Evolutionary conservation across 768 basidiomycete genomes (phyloP).

Genomic region (Trametes sanguinea): DNA sequence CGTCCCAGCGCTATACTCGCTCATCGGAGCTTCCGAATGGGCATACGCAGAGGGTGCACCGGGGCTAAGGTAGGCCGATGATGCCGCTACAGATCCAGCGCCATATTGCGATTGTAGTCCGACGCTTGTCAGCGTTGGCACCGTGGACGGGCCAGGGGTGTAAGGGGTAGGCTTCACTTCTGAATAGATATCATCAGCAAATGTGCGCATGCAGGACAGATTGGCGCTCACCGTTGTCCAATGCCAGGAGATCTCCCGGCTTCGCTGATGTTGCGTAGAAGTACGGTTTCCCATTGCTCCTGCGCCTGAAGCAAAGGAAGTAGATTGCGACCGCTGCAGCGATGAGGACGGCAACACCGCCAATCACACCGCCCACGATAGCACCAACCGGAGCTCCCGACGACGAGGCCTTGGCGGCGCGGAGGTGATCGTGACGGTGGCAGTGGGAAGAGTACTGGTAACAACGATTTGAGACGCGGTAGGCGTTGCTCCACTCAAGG

Average conservation of each 20-base stretch:
- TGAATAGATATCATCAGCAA: background rate
- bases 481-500: conserved; percentile 1
- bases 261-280: conserved; percentile 12
- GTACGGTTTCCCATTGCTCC: conserved; percentile 11
- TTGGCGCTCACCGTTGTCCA: background rate
- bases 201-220: background rate
- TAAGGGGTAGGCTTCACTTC: conserved; percentile 16
- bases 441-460: conserved; percentile 3
- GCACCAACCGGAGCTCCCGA: conserved; percentile 15
- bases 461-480: conserved; percentile 7
- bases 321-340: conserved; percentile 7
- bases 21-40: conserved; percentile 15
- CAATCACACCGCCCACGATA: conserved; percentile 24
- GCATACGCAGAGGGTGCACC: background rate
- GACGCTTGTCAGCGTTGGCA: background rate
- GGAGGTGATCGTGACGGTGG: background rate
- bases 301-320: conserved; percentile 16
- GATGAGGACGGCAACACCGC: conserved; percentile 18
- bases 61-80: background rate
- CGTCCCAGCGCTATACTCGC: conserved; percentile 7
- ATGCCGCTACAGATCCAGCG: background rate
- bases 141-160: background rate
- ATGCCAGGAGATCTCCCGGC: conserved; percentile 9
- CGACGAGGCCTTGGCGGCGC: background rate
- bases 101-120: background rate